A percentile compares a stretch with the other conserved stretches of the same genome.
These are phyloP conservation scores for Saccharomycopsis vini DNA, from an alignment of 805 yeast genomes.

Conservation along the genomic window DNA sequence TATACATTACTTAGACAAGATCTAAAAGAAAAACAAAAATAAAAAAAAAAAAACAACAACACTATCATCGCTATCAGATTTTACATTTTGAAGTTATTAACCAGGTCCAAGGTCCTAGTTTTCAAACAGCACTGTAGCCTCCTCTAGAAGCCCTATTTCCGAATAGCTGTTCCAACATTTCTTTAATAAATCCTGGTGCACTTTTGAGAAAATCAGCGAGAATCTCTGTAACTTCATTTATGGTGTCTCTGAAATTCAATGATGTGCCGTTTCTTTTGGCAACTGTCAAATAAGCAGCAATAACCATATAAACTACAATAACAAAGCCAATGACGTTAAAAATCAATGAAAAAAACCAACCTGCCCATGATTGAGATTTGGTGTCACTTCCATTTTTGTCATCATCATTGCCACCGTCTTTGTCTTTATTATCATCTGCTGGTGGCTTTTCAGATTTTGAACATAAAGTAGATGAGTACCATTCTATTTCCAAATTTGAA, in stretches of 20 bases:
- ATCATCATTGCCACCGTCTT: conserved; percentile 24
- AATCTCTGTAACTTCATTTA: conserved; percentile 65
- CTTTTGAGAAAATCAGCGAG: conserved; percentile 47
- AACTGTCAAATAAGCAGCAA: conserved; percentile 69
- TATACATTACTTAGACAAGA: too few relatives aligned
- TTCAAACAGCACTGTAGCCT: conserved; percentile 89
- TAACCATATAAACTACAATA: conserved; percentile 61
- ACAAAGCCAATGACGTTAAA: conserved; percentile 65
- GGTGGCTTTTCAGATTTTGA: conserved; percentile 25
- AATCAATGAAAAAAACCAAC: conserved; percentile 81
- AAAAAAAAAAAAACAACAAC: too few relatives aligned
- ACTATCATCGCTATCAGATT: too few relatives aligned
- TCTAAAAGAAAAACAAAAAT: too few relatives aligned
- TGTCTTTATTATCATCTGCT: conserved; percentile 20
- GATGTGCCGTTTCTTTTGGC: conserved; percentile 59
- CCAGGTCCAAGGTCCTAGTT: too few relatives aligned
- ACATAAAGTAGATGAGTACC: conserved; percentile 37
- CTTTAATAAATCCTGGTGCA: conserved; percentile 57
- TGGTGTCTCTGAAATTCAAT: conserved; percentile 63
- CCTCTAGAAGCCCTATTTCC: conserved; percentile 53
- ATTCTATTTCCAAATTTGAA: conserved; percentile 25
- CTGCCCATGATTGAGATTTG: conserved; percentile 31
- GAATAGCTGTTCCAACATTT: conserved; percentile 56
- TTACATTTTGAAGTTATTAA: too few relatives aligned
- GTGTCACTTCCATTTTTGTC: conserved; percentile 24